A percentile compares a stretch with the other conserved stretches of the same genome.
phyloP scores from a whole-genome alignment of 169 alveolate species.

The Eimeria acervulina region DNA sequence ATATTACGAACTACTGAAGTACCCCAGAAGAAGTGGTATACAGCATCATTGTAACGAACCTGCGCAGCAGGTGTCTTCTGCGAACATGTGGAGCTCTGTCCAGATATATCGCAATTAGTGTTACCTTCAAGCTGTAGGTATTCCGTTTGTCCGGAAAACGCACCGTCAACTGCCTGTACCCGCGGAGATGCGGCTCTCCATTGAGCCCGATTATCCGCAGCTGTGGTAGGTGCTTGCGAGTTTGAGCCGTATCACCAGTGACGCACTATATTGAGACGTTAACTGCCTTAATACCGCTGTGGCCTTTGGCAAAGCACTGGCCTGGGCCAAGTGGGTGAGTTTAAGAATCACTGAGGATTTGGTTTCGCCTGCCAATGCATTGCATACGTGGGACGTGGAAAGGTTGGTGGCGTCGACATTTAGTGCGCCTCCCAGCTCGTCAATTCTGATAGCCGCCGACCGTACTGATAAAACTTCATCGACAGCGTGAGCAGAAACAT shows the following conservation, averaged over 20 bases:
- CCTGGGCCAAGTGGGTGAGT: neutral
- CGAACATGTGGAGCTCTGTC: neutral
- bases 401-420: neutral
- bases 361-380: neutral
- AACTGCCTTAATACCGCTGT: neutral
- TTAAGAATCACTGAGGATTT: no score
- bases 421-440: neutral
- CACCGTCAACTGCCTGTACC: neutral
- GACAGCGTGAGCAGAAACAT: neutral
- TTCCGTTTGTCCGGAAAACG: no score
- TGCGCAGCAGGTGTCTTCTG: neutral
- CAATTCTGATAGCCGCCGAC: neutral
- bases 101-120: neutral
- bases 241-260: neutral
- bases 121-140: neutral
- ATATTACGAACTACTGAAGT: no score
- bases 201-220: neutral
- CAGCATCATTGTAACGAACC: neutral
- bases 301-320: neutral
- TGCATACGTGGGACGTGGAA: neutral
- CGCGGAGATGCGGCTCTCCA: neutral
- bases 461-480: neutral
- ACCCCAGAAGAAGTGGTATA: neutral
- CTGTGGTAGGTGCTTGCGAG: neutral
- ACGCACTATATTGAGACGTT: neutral